Conservation (phyloP, 2,329 filamentous ascomycete genomes). For the Hypoxylon sp. region DNA sequence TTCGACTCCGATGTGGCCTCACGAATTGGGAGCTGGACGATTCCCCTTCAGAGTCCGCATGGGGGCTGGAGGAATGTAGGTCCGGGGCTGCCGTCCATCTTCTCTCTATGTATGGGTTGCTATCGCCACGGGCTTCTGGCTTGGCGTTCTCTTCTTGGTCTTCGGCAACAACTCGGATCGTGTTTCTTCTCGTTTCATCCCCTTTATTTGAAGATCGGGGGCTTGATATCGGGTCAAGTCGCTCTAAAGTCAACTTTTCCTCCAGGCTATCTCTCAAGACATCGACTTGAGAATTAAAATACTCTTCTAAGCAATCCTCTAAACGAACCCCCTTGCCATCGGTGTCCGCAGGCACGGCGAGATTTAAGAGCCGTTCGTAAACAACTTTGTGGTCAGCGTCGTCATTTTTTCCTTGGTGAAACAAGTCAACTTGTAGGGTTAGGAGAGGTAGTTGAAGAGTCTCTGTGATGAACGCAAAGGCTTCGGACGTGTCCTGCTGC, state of each 20-base stretch:
- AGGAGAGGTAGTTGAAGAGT: constrained; percentile 86
- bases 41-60: constrained; percentile 29
- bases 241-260: constrained; percentile 54
- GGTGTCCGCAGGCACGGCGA: constrained; percentile 83
- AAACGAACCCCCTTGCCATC: constrained; percentile 77
- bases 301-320: constrained; percentile 91
- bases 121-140: constrained; percentile 32
- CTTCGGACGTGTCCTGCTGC: constrained; percentile 96
- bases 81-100: constrained; percentile 47
- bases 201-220: constrained; percentile 36
- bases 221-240: constrained; percentile 47
- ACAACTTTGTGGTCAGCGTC: constrained; percentile 94
- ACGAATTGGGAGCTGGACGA: constrained; percentile 29
- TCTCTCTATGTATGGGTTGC: constrained; percentile 44
- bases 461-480: constrained; percentile 93
- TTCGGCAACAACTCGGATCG: constrained; percentile 47
- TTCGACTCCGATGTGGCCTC: constrained; percentile 48
- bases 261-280: constrained; percentile 77
- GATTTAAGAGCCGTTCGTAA: constrained; percentile 87
- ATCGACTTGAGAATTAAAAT: constrained; percentile 94
- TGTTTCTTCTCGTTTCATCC: constrained; percentile 43
- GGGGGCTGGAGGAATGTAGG: constrained; percentile 10
- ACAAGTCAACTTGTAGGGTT: constrained; percentile 92
- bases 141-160: constrained; percentile 34
- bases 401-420: constrained; percentile 86